Evolutionary conservation across 2,329 filamentous ascomycete genomes (phyloP).

Genomic region (Fusarium sp.): DNA sequence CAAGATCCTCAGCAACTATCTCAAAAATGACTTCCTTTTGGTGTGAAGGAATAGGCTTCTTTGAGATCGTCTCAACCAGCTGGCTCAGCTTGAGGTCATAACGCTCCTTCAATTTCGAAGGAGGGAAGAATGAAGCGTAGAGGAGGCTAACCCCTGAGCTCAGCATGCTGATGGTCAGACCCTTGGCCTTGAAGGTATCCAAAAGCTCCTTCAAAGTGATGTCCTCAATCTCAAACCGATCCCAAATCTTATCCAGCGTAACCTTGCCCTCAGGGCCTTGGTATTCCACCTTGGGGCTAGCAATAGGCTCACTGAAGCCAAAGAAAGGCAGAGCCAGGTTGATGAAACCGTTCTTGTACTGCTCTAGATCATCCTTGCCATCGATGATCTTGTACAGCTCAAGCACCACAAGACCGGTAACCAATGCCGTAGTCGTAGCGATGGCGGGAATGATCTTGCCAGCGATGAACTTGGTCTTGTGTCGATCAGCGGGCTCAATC

Average conservation of each 20-base stretch:
- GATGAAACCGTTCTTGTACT: constrained; percentile 99
- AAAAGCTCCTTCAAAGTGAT: constrained; percentile 87
- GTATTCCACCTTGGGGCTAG: constrained; percentile 92
- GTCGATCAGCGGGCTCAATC: constrained; percentile 89
- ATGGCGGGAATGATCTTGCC: constrained; percentile 99
- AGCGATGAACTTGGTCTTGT: constrained; percentile 99
- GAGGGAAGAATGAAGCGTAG: constrained; percentile 92
- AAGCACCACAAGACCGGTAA: constrained; percentile 90
- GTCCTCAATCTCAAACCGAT: constrained; percentile 91
- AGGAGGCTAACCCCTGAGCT: constrained; percentile 96
- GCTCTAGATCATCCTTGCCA: constrained; percentile 94
- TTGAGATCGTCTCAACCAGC: constrained; percentile 87
- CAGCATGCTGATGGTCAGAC: constrained; percentile 88
- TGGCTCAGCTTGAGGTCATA: constrained; percentile 86
- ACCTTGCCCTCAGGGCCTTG: constrained; percentile 81
- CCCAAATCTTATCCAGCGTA: constrained; percentile 95
- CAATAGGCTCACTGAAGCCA: constrained; percentile 96
- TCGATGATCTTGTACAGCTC: constrained; percentile 98
- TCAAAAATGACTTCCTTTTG: constrained; percentile 98
- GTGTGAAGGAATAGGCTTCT: constrained; percentile 89
- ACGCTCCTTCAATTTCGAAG: constrained; percentile 82
- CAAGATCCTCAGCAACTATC: constrained; percentile 88
- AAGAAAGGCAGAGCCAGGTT: constrained; percentile 98
- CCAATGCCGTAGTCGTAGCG: constrained; percentile 94
- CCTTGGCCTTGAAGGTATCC: constrained; percentile 81